Evolutionary conservation across 225 moss, liverwort and hornwort genomes (phyloP).

Genomic region (Asterella californica): DNA sequence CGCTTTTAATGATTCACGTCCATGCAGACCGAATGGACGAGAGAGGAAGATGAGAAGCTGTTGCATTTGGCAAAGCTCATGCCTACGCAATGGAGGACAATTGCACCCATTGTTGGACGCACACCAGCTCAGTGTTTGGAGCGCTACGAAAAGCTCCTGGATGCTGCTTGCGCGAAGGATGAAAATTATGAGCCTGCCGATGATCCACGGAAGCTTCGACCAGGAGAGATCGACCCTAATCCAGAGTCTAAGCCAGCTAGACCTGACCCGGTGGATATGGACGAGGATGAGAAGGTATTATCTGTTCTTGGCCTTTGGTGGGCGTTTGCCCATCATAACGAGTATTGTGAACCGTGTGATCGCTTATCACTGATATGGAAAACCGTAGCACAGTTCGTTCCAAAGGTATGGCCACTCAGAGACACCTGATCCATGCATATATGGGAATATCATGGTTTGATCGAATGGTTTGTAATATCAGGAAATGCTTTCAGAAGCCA

Average conservation of each 20-base stretch:
- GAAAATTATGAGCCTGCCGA: slow-evolving; percentile 92
- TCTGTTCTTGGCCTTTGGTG: slow-evolving; percentile 18
- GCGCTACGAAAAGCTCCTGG: slow-evolving; percentile 81
- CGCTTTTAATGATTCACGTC: background rate
- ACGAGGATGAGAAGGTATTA: slow-evolving; percentile 79
- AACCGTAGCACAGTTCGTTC: slow-evolving; percentile 2
- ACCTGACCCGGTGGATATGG: slow-evolving; percentile 97
- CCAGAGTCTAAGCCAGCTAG: slow-evolving; percentile 92
- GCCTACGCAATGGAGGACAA: slow-evolving; percentile 96
- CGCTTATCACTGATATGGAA: background rate
- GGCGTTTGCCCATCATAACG: slow-evolving; percentile 7
- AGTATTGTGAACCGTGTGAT: slow-evolving; percentile 3
- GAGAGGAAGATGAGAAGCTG: slow-evolving; percentile 96
- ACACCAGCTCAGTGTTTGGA: slow-evolving; percentile 93
- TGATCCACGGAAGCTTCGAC: slow-evolving; percentile 90
- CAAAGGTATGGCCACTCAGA: background rate
- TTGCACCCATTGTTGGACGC: slow-evolving; percentile 90
- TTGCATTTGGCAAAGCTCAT: slow-evolving; percentile 92
- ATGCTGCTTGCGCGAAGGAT: slow-evolving; percentile 93
- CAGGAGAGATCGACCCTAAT: slow-evolving; percentile 92
- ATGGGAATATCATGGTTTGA: slow-evolving; percentile 9
- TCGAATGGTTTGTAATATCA: slow-evolving; percentile 23
- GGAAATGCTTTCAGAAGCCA: slow-evolving; percentile 92
- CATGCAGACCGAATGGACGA: slow-evolving; percentile 86
- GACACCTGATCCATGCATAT: background rate